Base-by-base conservation (phyloP, 768 basidiomycete genomes). In the Tylopilus subfusipes region DNA sequence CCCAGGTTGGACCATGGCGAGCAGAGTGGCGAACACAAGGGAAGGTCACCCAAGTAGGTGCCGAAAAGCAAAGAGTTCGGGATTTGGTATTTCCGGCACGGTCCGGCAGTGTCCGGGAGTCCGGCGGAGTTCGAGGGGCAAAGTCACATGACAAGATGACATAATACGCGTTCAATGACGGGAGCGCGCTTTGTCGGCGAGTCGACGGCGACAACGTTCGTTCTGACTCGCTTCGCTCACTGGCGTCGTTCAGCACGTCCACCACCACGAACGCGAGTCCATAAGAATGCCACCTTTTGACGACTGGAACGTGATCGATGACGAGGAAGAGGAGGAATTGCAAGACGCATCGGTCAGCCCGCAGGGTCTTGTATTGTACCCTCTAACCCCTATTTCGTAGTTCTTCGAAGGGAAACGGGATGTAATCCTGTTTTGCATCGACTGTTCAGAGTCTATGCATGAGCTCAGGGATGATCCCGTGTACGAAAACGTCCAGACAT, bases 381-480 rank as follows among this genome's bases (percentile, higher is more conserved):
- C 24, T 10, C 43, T 52, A 57, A 55, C 57, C 54, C 56, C 63
- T 61, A 58, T 65, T 24, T 31, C 25, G 14, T 53, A 90, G 88
- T 77, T 78, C 54, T 80, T 82, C 57, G 89, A 91, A 57, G 82
- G 83, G 48, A 85, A 86, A 59, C 82, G 82, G 56, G 93, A 98
- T 63, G 90, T 93, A 30, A 87, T 96, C 43, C 72, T 98, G n/a
- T 97, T 98, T 74, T 90, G 89, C 68, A 92, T 99, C 54, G 95
- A 99, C 71, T 93, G 91, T 57, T 96, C 95, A 0, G 76, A 82
- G 50, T 90, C 92, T 12, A 98, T 98, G 96, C 85, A 89, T 24
- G 76, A 75, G 34, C 80, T 86, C 40, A 77, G 76, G 46, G 85
- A 88, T 24, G 83, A 86, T 62, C 81, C 82, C 12, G 73, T 75